Conservation (phyloP, 2,329 filamentous ascomycete genomes). For the Bipolaris cookei region DNA sequence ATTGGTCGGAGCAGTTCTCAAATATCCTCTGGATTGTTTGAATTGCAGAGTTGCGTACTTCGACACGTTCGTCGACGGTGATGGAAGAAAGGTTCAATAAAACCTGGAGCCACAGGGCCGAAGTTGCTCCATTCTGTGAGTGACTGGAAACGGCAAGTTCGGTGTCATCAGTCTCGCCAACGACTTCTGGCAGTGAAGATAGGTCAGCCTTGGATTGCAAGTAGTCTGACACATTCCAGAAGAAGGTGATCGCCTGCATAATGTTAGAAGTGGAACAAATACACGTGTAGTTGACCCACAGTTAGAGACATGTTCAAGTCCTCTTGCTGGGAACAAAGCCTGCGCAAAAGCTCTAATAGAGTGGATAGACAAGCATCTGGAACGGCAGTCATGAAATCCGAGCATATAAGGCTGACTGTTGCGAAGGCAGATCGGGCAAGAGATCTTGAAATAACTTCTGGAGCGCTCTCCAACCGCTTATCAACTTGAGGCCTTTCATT, state of each 20-base stretch:
- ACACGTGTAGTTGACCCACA: constrained; percentile 55
- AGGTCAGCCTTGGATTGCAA: constrained; percentile 62
- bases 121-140: constrained; percentile 66
- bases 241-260: constrained; percentile 82
- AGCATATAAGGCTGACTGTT: constrained; percentile 89
- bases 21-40: constrained; percentile 92
- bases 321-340: constrained; percentile 86
- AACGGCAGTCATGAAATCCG: constrained; percentile 82
- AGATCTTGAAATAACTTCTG: constrained; percentile 65
- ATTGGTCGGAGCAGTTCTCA: constrained; percentile 83
- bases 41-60: constrained; percentile 84
- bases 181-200: constrained; percentile 38
- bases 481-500: background rate
- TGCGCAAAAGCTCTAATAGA: constrained; percentile 86
- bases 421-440: constrained; percentile 87
- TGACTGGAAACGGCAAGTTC: constrained; percentile 65
- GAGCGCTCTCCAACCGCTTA: background rate
- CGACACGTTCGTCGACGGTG: constrained; percentile 72
- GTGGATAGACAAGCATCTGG: constrained; percentile 73
- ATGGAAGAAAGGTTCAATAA: constrained; percentile 74
- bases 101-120: constrained; percentile 79
- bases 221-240: constrained; percentile 94
- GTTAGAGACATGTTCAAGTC: constrained; percentile 96
- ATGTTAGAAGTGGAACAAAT: constrained; percentile 11
- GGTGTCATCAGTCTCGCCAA: constrained; percentile 54